Base-by-base conservation (phyloP, 306 rosid species). In the Abrus pulchellus region DNA sequence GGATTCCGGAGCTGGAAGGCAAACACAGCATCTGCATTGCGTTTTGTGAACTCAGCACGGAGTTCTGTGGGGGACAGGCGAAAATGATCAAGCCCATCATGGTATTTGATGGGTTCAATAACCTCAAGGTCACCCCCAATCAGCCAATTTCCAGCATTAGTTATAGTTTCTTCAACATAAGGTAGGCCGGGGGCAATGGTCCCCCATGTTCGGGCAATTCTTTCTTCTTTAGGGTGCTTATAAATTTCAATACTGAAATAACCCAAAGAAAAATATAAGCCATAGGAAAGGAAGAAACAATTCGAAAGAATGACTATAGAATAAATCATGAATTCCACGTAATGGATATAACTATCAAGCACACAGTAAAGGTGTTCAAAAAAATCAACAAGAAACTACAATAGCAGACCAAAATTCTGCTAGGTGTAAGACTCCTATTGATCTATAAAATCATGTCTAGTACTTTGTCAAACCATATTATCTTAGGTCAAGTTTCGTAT, bases 71-170 rank as follows among this genome's bases (percentile, higher is more conserved):
- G 99, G 27, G 99, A 95, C 55, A 91, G 83, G 27, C 98, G 92
- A 71, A 91, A 95, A 74, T 87, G 99, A 77, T 95, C 99, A 3
- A 95, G 99, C 34, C 99, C 98, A 68, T 95, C 99, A 59, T 87
- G 68, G 85, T 93, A 95, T 89, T 87, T 90, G 79, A 95, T 79
- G n/a, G 92, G 92, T 66, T 88, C 97, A 65, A 95, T 61, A 49
- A 95, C 99, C 91, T 95, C 99, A 3, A 95, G 87, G 88, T 96
- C 98, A 67, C 99, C 99, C 50, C 99, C 99, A 69, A 96, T 90
- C 80, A 96, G 86, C 99, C 99, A 96, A 78, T 93, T 84, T 66
- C 99, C 99, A 75, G 94, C 87, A 66, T 90, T 83, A 48, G 88
- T 84, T 85, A 96, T 90, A 50, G 97, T 88, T 84, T 93, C 82